Evolutionary conservation across 2,329 filamentous ascomycete genomes (phyloP), one percentile per base, ranked within the genome.

Genomic region (Clonostachys rosea): DNA sequence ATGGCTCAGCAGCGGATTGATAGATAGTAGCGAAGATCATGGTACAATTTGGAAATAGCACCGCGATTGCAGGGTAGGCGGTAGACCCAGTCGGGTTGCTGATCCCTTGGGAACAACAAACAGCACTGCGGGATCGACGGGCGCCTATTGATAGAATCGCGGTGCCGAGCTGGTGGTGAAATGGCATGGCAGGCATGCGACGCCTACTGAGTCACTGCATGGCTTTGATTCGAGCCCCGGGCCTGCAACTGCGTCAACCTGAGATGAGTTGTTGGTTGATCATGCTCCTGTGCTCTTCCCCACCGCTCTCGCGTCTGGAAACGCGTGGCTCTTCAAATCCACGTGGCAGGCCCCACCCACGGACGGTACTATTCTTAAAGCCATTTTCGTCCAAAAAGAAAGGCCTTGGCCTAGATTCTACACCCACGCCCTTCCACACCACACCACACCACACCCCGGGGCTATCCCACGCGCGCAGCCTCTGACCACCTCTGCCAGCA

Each of bases 241-340:
- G 24, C 24, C 24, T 30, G 24, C 24, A 30, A 30, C 24, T 30
- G 24, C 24, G 9, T 30, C 24, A 30, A 30, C 24, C 9, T 30
- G 24, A 30, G 24, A 30, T 30, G 24, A 30, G 24, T 30, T 30
- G 24, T 30, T 30, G 24, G 30, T 34, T 20, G 30, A 33, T 37
- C 43, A 33, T 20, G 17, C 43, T 16, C 12, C 6, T 44, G 34
- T 44, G 20, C 20, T 10, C 42, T 30, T 39, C 16, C n/a, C 17
- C 34, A 30, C 42, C 36, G 40, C 17, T 39, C 33, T 17, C 20
- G 34, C 33, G 43, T 40, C 40, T 41, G 16, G 30, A 39, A 34
- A 24, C 46, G 46, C 46, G 46, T 48, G 46, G 46, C 46, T 41
- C 33, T 33, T 47, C 37, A 16, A 34, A 41, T 46, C 45, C 45